A percentile compares a stretch with the other conserved stretches of the same genome.
Evolutionary conservation across 192 early-diverging fungal species (phyloP).

Genomic region (Coemansia asiatica): DNA sequence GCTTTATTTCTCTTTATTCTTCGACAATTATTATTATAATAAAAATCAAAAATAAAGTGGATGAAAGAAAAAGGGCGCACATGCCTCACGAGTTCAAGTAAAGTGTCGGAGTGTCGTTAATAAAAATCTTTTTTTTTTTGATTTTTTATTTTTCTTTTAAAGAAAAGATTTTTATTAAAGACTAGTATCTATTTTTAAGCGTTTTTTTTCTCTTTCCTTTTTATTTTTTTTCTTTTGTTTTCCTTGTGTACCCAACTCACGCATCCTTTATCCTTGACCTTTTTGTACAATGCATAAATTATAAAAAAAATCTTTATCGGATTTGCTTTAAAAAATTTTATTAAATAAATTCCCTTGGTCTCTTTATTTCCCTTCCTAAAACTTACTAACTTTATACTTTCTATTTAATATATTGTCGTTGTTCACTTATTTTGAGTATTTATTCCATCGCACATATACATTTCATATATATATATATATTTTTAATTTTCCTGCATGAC

Average conservation of each 20-base stretch:
- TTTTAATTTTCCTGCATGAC: constrained; percentile 7
- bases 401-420: neutral
- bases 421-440: too few relatives aligned
- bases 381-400: neutral
- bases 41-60: too few relatives aligned
- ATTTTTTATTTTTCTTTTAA: neutral
- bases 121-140: neutral
- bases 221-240: neutral
- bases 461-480: neutral
- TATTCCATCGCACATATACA: neutral
- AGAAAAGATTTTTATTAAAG: neutral
- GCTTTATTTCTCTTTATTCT: too few relatives aligned
- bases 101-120: too few relatives aligned
- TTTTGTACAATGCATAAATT: constrained; percentile 8
- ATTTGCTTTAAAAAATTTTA: too few relatives aligned
- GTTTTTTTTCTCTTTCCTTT: neutral
- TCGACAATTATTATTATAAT: too few relatives aligned
- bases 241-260: neutral
- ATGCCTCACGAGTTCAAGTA: too few relatives aligned
- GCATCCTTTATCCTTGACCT: neutral
- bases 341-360: too few relatives aligned
- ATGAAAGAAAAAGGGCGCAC: too few relatives aligned
- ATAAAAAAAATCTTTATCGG: neutral
- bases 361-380: neutral
- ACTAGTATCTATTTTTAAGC: neutral